These are phyloP conservation scores for Cryptosporidium ubiquitum DNA, from an alignment of 169 alveolate genomes.

Conservation along the genomic window DNA sequence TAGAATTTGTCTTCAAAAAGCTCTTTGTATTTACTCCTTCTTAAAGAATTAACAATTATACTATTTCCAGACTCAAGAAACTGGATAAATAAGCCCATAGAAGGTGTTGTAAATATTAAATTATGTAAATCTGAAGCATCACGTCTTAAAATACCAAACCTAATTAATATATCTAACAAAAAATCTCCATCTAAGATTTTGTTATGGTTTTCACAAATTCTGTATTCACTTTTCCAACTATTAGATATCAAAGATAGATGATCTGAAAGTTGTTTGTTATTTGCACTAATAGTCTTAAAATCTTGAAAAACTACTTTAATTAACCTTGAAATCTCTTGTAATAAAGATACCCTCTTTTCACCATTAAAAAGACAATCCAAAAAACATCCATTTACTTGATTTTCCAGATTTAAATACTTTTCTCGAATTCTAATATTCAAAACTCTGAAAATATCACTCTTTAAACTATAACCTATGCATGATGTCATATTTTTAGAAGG, in stretches of 20 bases:
- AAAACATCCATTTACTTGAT: neutral
- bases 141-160: conserved; percentile 37
- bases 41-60: neutral
- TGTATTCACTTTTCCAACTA: neutral
- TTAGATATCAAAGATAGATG: neutral
- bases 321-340: neutral
- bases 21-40: conserved; percentile 40
- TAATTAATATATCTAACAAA: neutral
- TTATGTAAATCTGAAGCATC: conserved; percentile 11
- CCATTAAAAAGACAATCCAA: neutral
- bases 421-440: neutral
- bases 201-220: neutral
- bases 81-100: conserved; percentile 54
- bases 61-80: conserved; percentile 62
- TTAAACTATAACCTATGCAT: conserved; percentile 44
- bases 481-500: neutral
- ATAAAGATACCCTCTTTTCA: neutral
- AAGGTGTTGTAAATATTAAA: conserved; percentile 43
- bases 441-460: conserved; percentile 8
- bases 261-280: neutral
- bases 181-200: neutral
- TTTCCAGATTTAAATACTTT: neutral
- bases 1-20: conserved; percentile 10
- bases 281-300: conserved; percentile 7
- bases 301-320: neutral